Base-by-base conservation (phyloP, 75 land plant genomes). In the Larix kaempferi region DNA sequence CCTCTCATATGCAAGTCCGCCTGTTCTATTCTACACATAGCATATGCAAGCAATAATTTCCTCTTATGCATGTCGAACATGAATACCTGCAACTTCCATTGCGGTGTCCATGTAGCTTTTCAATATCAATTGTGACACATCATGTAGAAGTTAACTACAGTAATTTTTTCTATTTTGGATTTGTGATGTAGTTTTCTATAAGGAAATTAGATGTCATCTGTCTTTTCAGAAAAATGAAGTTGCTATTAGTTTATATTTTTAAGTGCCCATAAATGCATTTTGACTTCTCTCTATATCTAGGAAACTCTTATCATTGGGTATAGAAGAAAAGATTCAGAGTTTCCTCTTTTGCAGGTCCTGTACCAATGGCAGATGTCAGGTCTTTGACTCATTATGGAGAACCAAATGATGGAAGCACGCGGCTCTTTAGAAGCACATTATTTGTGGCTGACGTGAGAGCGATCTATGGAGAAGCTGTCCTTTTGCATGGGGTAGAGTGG, bases 321-420 rank as follows among this genome's bases (percentile, higher is more conserved):
- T 57, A 74, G 23, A 25, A 57, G 17, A 67, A 64, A 27, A 15
- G 10, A 1, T 37, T 37, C 39, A n/a, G 52, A 11, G 25, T 37
- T 69, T 66, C 74, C 29, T 41, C 19, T 21, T 77, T 58, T 62
- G 52, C 80, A 98, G 99, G 98, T 59, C 74, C 86, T 52, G 44
- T 79, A 6, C 94, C 96, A 37, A 67, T 95, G 63, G 99, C 98
- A 76, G 87, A 98, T 87, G 98, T 98, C 73, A 90, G 78, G 62
- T 98, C 99, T 4, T 86, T 98, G 84, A 98, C 99, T 26, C 99
- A 98, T 78, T 98, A 98, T 89, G 99, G 99, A 25, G 99, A 98
- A 80, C 99, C 99, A 37, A 95, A 98, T 85, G 98, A 95, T 90
- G 99, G 99, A 26, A 95, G 95, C 81, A 95, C 99, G 56, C 93